These are phyloP conservation scores for Diphasiastrum complanatum DNA, from an alignment of 83 land plant species.

Conservation along the genomic window DNA sequence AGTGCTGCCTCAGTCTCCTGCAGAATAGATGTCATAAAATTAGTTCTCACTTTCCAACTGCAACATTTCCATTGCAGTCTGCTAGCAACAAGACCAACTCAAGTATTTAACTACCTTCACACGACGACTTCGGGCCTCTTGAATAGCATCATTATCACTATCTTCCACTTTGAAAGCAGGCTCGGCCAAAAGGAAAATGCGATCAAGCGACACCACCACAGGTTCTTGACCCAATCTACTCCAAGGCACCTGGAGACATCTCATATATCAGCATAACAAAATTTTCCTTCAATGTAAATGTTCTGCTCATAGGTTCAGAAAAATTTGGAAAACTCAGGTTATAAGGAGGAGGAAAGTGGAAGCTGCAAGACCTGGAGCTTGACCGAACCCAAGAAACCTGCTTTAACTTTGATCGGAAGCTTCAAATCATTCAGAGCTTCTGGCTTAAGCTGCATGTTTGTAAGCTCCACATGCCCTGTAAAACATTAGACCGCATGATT, in stretches of 20 bases:
- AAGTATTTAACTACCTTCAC: slow-evolving; percentile 59
- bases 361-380: slow-evolving; percentile 62
- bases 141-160: slow-evolving; percentile 55
- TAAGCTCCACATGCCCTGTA: slow-evolving; percentile 93
- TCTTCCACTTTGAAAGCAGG: slow-evolving; percentile 82
- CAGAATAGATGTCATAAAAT: slow-evolving; percentile 3
- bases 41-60: no score
- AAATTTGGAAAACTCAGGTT: neutral
- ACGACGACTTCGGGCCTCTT: slow-evolving; percentile 60
- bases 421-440: slow-evolving; percentile 92
- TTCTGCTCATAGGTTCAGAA: no score
- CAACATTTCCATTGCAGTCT: no score
- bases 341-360: neutral
- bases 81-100: neutral
- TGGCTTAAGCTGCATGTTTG: slow-evolving; percentile 94
- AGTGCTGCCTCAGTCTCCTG: slow-evolving; percentile 79
- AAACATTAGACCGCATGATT: neutral
- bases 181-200: slow-evolving; percentile 81
- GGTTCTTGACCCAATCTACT: slow-evolving; percentile 98
- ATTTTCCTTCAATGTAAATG: no score
- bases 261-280: neutral
- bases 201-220: slow-evolving; percentile 77
- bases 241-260: slow-evolving; percentile 75
- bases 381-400: slow-evolving; percentile 95
- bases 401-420: slow-evolving; percentile 89